Base-by-base conservation (phyloP, 2,329 filamentous ascomycete species). In the Sclerotinia minor region DNA sequence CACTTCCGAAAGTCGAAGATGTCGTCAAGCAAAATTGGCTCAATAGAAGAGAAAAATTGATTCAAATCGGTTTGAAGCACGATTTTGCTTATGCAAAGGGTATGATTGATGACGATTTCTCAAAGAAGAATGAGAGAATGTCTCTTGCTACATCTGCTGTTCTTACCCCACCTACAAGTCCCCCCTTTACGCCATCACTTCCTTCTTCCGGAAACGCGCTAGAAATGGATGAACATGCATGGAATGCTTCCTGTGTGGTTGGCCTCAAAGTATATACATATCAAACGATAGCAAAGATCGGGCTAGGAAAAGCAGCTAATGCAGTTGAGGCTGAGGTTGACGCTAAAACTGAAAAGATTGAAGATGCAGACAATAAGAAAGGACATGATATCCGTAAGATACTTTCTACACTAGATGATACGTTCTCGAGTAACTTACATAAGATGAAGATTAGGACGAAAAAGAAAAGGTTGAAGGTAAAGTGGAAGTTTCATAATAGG, bases 1-100 rank as follows among this genome's bases (percentile, higher is more conserved):
- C 72, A 2, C 64, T 76, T 5, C 72, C 79, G 11, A 82, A 83
- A 0, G 77, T 85, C 1, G 70, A 71, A 52, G 57, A 72, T 8
- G 83, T 87, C 0, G 81, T 87, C 29, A 82, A 83, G 72, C 78
- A 79, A 13, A 82, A 86, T 72, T 83, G 81, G 75, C 75, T 61
- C 78, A 82, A 71, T 83, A 85, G 69, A 17, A 68, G 69, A 8
- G 84, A 85, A 63, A 87, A 87, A 77, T 78, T 87, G 3, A 79
- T 84, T 0, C 82, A 84, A 44, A 82, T 86, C 8, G 85, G 84
- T 2, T 80, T 83, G 38, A 82, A 84, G 0, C 87, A 87, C 67
- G 84, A 87, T 71, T 72, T 86, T 2, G 85, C 85, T 0, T 84
- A 87, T 72, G 82, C 81, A 77, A 87, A 86, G 73, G 85, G 84